These are phyloP conservation scores for Diversispora eburnea DNA, from an alignment of 192 early-diverging fungal genomes.

Conservation along the genomic window DNA sequence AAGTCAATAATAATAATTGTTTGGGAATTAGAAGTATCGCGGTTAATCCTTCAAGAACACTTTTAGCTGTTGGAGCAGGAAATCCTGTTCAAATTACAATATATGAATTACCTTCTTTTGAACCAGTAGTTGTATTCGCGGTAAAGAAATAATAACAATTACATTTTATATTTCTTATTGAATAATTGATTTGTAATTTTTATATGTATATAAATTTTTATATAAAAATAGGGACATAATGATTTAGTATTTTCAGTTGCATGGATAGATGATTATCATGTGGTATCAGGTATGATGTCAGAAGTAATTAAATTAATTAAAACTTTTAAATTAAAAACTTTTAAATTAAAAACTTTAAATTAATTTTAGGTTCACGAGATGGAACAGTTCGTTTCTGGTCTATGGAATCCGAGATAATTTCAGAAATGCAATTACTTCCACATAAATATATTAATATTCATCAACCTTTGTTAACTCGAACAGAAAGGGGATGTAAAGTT, in stretches of 20 bases:
- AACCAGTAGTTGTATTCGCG: slow-evolving; percentile 49
- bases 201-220: not conserved
- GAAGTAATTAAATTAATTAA: too few species aligned
- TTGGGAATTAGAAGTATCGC: slow-evolving; percentile 58
- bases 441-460: slow-evolving; percentile 32
- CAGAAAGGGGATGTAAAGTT: slow-evolving; percentile 47
- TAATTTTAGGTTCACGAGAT: slow-evolving; percentile 52
- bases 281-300: slow-evolving; percentile 41
- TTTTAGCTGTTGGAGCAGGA: slow-evolving; percentile 62
- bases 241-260: slow-evolving; percentile 65
- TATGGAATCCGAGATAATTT: slow-evolving; percentile 32
- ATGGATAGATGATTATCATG: slow-evolving; percentile 53
- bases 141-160: not conserved
- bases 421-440: slow-evolving; percentile 26
- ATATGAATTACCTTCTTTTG: slow-evolving; percentile 57
- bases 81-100: slow-evolving; percentile 57
- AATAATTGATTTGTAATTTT: not conserved
- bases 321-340: not conserved
- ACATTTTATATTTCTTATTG: not conserved
- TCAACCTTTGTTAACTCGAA: slow-evolving; percentile 30
- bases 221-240: slow-evolving; percentile 44
- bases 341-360: not conserved
- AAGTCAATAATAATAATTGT: slow-evolving; percentile 29
- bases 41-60: slow-evolving; percentile 59
- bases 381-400: slow-evolving; percentile 54